Evolutionary conservation across 75 land plant genomes (phyloP).

Genomic region (Cryptomeria japonica): DNA sequence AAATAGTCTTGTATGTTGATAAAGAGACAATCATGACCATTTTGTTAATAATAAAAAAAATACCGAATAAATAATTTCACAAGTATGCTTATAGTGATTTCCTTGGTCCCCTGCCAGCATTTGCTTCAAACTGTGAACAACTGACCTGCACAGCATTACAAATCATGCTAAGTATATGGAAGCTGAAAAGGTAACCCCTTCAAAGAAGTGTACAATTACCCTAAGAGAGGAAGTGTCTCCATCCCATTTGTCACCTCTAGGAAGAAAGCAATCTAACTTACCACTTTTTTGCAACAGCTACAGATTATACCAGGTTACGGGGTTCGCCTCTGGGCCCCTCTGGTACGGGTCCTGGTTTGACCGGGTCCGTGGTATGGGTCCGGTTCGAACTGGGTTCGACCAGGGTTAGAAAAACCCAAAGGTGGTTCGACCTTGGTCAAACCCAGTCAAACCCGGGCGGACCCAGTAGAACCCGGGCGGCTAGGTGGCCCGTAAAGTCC

Average conservation of each 20-base stretch:
- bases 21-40: neutral
- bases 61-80: neutral
- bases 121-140: constrained; percentile 44
- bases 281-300: constrained; percentile 38
- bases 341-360: too few relatives aligned
- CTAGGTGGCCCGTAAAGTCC: too few relatives aligned
- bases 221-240: neutral
- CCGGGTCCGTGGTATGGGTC: too few relatives aligned
- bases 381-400: too few relatives aligned
- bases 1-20: neutral
- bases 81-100: constrained; percentile 13
- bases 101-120: constrained; percentile 46
- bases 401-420: too few relatives aligned
- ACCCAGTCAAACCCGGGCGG: too few relatives aligned
- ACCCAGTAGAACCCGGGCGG: too few relatives aligned
- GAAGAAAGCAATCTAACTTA: constrained; percentile 17
- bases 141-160: constrained; percentile 22
- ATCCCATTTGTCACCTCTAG: neutral
- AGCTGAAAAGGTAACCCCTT: neutral
- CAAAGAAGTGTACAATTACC: neutral
- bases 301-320: constrained; percentile 32
- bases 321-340: too few relatives aligned
- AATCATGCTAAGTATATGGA: neutral
- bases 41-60: neutral
- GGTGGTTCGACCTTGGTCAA: too few relatives aligned